These are phyloP conservation scores for Globisporangium recalcitrans DNA, from an alignment of 352 stramenopile genomes.

Conservation along the genomic window DNA sequence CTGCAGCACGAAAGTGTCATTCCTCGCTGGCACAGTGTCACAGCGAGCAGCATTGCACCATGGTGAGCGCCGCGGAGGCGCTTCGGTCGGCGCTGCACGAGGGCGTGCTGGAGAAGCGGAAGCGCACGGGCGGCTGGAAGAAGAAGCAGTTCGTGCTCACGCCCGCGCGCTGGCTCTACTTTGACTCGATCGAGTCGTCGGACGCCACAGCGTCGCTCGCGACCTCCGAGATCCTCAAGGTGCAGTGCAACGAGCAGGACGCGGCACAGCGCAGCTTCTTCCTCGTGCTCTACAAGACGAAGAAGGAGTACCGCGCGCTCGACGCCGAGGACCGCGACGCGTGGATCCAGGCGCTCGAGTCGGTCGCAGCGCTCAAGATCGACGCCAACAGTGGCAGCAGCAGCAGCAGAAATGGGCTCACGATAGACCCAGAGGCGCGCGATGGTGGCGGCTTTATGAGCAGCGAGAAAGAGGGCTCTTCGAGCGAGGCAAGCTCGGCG, in stretches of 20 bases:
- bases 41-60: slow-evolving; percentile 8
- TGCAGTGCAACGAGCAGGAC: slow-evolving; percentile 40
- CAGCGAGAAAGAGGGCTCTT: slow-evolving; percentile 8
- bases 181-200: slow-evolving; percentile 48
- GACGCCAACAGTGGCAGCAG: neutral
- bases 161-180: slow-evolving; percentile 56
- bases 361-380: slow-evolving; percentile 51
- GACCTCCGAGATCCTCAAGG: slow-evolving; percentile 62
- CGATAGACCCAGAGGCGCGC: neutral
- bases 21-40: too few species aligned
- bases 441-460: neutral
- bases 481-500: neutral
- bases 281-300: slow-evolving; percentile 69
- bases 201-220: slow-evolving; percentile 37
- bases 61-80: slow-evolving; percentile 67
- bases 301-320: slow-evolving; percentile 66
- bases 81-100: slow-evolving; percentile 49
- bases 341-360: slow-evolving; percentile 64
- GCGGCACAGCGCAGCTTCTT: slow-evolving; percentile 39
- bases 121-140: slow-evolving; percentile 72
- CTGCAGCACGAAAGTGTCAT: neutral
- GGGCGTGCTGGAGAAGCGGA: slow-evolving; percentile 58
- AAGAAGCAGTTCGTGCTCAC: slow-evolving; percentile 79
- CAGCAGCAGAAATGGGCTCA: neutral
- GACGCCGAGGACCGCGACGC: slow-evolving; percentile 52